Evolutionary conservation across 352 stramenopile species (phyloP).

Genomic region (Pythium apleroticum): DNA sequence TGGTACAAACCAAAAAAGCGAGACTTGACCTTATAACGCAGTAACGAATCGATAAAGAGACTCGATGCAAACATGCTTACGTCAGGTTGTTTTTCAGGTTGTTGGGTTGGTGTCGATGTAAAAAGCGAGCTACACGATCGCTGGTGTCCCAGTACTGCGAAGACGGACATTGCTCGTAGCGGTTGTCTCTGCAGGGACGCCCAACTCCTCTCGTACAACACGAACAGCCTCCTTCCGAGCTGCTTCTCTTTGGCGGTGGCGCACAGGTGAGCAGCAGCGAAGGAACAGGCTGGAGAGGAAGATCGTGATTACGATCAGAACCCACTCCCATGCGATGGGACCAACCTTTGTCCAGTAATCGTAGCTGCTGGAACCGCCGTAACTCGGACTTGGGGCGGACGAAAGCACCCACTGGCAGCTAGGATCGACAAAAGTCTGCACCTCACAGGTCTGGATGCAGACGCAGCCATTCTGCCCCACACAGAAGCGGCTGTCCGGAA

Average conservation of each 20-base stretch:
- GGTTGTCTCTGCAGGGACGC: constrained; percentile 1
- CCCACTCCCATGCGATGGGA: constrained; percentile 14
- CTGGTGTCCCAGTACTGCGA: not conserved
- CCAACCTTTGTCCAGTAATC: not conserved
- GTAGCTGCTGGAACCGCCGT: not conserved
- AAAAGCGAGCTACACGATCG: not conserved
- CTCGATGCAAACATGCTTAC: too few relatives aligned
- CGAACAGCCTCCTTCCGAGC: constrained; percentile 10
- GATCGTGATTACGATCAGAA: constrained; percentile 2
- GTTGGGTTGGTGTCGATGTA: too few relatives aligned
- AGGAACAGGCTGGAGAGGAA: constrained; percentile 6
- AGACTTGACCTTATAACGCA: too few relatives aligned
- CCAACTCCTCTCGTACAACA: constrained; percentile 10
- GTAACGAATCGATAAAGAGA: too few relatives aligned
- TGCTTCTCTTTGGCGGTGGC: not conserved
- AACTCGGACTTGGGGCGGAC: not conserved
- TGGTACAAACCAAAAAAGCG: too few relatives aligned
- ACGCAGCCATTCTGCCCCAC: constrained; percentile 15
- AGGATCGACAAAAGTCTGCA: constrained; percentile 11
- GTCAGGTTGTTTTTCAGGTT: too few relatives aligned
- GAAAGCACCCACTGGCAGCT: constrained; percentile 25
- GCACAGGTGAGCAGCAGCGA: not conserved
- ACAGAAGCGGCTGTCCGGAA: constrained; percentile 23
- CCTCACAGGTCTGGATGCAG: constrained; percentile 27
- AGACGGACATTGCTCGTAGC: not conserved